These are phyloP conservation scores for Suhomyces terraborum DNA, from an alignment of 1,139 yeast species.

Conservation along the genomic window DNA sequence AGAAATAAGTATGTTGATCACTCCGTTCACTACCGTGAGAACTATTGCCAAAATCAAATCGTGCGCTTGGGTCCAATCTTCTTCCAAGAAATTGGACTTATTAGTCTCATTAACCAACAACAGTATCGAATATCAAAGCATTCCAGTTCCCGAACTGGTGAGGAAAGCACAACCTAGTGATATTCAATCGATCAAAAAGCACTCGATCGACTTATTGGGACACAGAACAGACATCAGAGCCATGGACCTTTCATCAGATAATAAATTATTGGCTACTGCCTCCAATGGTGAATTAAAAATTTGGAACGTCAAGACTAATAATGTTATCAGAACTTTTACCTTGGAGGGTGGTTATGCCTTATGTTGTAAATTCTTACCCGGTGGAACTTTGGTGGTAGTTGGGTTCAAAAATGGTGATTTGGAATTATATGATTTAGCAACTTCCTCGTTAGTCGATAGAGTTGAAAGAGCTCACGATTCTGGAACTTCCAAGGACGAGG, in stretches of 20 bases:
- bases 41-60: conserved; percentile 58
- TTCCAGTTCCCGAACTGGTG: conserved; percentile 51
- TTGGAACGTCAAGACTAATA: conserved; percentile 77
- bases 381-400: conserved; percentile 83
- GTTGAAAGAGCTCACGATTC: conserved; percentile 65
- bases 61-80: conserved; percentile 54
- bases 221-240: conserved; percentile 90
- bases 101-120: conserved; percentile 70
- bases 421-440: conserved; percentile 83
- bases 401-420: conserved; percentile 89
- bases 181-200: conserved; percentile 37
- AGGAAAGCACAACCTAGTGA: conserved; percentile 48
- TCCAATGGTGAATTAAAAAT: conserved; percentile 86
- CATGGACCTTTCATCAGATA: conserved; percentile 78
- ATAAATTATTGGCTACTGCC: conserved; percentile 80
- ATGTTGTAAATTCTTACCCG: conserved; percentile 82
- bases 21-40: conserved; percentile 65
- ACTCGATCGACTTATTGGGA: conserved; percentile 73
- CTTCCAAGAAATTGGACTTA: conserved; percentile 54
- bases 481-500: conserved; percentile 24
- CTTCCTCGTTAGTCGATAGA: conserved; percentile 69
- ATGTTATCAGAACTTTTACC: conserved; percentile 76
- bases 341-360: conserved; percentile 84
- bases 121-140: conserved; percentile 66
- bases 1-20: conserved; percentile 58